Percentiles rank a stretch among this genome's conserved stretches.
phyloP scores from a whole-genome alignment of 148 eudicot genomes.

The Persicaria maculosa region DNA sequence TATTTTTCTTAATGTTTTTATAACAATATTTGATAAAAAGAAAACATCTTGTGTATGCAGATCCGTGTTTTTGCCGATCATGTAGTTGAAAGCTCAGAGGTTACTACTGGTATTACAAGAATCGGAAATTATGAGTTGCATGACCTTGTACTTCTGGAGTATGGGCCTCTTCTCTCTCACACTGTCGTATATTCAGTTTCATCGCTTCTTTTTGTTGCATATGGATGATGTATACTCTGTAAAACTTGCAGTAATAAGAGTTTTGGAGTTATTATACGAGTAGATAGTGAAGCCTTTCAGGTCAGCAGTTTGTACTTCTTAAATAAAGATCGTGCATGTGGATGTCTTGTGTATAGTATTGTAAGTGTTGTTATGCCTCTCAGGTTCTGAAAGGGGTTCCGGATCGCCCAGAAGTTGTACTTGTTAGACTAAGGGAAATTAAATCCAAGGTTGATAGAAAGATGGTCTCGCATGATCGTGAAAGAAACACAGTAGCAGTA shows the following conservation, averaged over 20 bases:
- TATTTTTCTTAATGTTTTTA: too few relatives aligned
- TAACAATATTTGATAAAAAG: background rate
- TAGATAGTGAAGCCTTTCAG: constrained; percentile 98
- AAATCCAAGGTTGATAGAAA: constrained; percentile 70
- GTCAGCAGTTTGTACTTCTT: constrained; percentile 25
- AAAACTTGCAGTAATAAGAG: constrained; percentile 58
- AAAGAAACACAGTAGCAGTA: constrained; percentile 57
- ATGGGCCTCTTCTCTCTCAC: constrained; percentile 23
- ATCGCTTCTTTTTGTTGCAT: background rate
- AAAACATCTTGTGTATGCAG: constrained; percentile 26
- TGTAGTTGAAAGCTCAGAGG: constrained; percentile 98
- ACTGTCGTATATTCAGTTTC: background rate
- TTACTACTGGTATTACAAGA: constrained; percentile 83
- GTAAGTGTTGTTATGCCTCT: constrained; percentile 6
- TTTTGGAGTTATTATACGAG: constrained; percentile 96
- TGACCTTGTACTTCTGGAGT: constrained; percentile 94
- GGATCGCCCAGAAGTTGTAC: constrained; percentile 82
- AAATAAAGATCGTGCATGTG: constrained; percentile 7
- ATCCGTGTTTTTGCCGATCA: constrained; percentile 90
- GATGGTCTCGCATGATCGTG: constrained; percentile 59
- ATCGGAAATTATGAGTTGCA: constrained; percentile 97
- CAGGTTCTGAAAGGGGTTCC: constrained; percentile 94
- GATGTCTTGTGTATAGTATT: constrained; percentile 13
- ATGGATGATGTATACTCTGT: background rate
- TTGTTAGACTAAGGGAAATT: constrained; percentile 84